Evolutionary conservation across 805 yeast species (phyloP).

Genomic region (Ogataea haglerorum): DNA sequence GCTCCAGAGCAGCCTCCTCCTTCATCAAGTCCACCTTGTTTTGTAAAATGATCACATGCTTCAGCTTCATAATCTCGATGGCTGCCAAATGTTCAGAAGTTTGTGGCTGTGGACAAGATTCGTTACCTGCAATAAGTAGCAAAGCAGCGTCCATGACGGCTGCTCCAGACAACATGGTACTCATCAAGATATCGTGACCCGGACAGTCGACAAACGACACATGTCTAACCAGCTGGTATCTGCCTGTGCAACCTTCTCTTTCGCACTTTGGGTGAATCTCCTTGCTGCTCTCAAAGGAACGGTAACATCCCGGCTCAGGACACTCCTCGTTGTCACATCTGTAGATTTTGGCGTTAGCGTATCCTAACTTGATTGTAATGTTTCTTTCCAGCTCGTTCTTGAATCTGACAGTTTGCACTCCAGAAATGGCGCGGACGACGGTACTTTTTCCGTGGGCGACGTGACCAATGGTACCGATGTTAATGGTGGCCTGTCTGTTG

Average conservation of each 20-base stretch:
- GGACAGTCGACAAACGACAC: slow-evolving; percentile 99
- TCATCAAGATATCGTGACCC: slow-evolving; percentile 99
- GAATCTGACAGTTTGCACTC: slow-evolving; percentile 98
- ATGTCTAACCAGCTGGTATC: slow-evolving; percentile 88
- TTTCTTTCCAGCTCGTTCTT: slow-evolving; percentile 99
- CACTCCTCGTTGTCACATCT: slow-evolving; percentile 82
- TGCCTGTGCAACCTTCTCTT: slow-evolving; percentile 82
- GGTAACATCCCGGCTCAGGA: slow-evolving; percentile 93
- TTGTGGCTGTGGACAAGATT: slow-evolving; percentile 99
- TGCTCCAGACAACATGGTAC: slow-evolving; percentile 99
- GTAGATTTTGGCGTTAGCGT: slow-evolving; percentile 98
- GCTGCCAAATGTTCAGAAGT: slow-evolving; percentile 99
- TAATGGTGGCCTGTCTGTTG: slow-evolving; percentile 97
- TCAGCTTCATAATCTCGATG: slow-evolving; percentile 97
- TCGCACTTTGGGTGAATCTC: slow-evolving; percentile 93
- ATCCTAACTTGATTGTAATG: slow-evolving; percentile 96
- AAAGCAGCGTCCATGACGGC: slow-evolving; percentile 99
- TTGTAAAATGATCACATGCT: slow-evolving; percentile 93
- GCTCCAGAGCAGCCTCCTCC: slow-evolving; percentile 94
- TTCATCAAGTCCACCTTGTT: slow-evolving; percentile 98
- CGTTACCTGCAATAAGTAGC: slow-evolving; percentile 94
- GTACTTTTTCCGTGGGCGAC: slow-evolving; percentile 99
- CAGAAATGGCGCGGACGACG: slow-evolving; percentile 96
- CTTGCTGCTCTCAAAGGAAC: slow-evolving; percentile 89
- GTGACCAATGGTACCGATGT: slow-evolving; percentile 98